phyloP scores from a whole-genome alignment of 176 grass and related monocot genomes.

The Carex myosuroides region DNA sequence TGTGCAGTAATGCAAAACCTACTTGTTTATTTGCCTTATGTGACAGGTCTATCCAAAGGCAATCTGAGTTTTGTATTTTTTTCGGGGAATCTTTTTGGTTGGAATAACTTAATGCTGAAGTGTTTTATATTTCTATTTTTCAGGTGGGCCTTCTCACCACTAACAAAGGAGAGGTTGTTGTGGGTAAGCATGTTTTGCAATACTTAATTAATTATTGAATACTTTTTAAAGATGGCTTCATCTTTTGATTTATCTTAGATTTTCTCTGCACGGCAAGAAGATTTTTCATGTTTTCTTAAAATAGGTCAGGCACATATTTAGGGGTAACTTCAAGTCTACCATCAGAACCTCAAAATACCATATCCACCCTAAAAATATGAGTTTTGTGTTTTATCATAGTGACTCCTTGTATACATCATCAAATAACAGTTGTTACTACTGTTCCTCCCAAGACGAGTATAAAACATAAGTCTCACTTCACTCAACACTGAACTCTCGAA shows the following conservation, averaged over 20 bases:
- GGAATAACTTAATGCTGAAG: background rate
- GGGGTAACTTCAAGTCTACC: background rate
- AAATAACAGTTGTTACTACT: background rate
- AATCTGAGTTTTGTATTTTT: background rate
- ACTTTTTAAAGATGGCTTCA: background rate
- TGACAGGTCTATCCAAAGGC: background rate
- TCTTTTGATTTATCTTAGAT: background rate
- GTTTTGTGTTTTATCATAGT: background rate
- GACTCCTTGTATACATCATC: background rate
- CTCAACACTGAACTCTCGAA: background rate
- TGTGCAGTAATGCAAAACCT: background rate
- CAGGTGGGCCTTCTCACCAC: conserved; percentile 91
- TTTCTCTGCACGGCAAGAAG: background rate
- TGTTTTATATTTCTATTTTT: conserved; percentile 21
- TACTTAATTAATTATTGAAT: background rate
- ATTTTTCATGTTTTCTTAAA: background rate
- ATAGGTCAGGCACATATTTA: background rate
- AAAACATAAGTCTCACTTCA: background rate
- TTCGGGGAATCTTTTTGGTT: background rate
- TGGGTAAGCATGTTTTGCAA: conserved; percentile 35
- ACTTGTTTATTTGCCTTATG: background rate
- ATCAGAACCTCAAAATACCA: background rate
- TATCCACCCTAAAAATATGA: background rate
- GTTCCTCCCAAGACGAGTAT: background rate
- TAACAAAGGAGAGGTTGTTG: conserved; percentile 72